Evolutionary conservation across 768 basidiomycete species (phyloP).

Genomic region (Dictyophora rubrovolvata): DNA sequence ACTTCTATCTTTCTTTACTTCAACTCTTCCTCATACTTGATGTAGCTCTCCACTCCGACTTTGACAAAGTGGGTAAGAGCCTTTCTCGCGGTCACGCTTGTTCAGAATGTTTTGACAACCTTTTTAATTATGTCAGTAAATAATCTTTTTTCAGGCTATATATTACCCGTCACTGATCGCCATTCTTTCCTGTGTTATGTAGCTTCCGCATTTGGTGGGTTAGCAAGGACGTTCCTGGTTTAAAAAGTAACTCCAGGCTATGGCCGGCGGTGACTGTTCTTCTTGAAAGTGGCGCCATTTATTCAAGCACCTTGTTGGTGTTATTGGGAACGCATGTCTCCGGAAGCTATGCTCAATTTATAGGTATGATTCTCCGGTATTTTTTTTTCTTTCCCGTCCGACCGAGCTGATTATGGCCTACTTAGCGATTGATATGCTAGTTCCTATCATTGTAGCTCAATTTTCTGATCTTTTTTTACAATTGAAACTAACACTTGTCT

Average conservation of each 20-base stretch:
- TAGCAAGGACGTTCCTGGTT: background rate
- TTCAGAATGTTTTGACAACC: background rate
- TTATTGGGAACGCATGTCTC: constrained; percentile 25
- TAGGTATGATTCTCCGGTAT: constrained; percentile 4
- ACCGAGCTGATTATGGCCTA: background rate
- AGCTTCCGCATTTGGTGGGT: background rate
- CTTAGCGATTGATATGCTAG: background rate
- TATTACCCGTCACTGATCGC: background rate
- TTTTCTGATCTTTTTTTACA: background rate
- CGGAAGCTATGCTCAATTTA: constrained; percentile 27
- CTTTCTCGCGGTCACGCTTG: background rate
- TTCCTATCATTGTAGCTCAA: background rate
- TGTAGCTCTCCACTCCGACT: background rate
- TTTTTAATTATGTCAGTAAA: background rate
- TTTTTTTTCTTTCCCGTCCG: background rate
- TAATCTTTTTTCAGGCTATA: background rate
- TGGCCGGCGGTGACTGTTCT: constrained; percentile 26
- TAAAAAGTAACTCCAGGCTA: constrained; percentile 15
- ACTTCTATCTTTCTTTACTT: background rate
- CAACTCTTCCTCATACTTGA: background rate
- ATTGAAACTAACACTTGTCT: background rate
- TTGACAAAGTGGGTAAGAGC: background rate
- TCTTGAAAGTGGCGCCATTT: constrained; percentile 29
- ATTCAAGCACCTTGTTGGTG: constrained; percentile 24
- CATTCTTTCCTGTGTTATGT: background rate